Percentiles rank a stretch among this genome's conserved stretches.
Evolutionary conservation across 441 rosid species (phyloP).

Genomic region (Gossypium lobatum): DNA sequence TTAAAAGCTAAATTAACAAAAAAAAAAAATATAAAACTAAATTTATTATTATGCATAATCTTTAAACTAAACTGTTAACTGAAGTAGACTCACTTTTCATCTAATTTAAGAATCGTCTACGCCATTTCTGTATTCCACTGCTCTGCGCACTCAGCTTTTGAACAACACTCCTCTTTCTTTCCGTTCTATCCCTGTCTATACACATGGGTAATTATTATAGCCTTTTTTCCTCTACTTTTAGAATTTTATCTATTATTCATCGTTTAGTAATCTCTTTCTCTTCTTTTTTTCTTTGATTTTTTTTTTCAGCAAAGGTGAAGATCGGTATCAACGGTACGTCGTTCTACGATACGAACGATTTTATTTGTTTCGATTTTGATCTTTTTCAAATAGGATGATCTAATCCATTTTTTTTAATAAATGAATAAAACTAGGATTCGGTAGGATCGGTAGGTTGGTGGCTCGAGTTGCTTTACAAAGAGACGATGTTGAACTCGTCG

Average conservation of each 20-base stretch:
- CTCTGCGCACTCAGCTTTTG: neutral
- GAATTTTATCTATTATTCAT: neutral
- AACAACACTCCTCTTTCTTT: neutral
- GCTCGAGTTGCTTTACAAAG: conserved; percentile 46
- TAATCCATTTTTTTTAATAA: neutral
- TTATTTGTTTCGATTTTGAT: neutral
- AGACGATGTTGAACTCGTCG: conserved; percentile 55
- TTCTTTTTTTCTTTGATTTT: neutral
- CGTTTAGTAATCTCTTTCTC: neutral
- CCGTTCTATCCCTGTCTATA: neutral
- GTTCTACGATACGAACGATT: neutral
- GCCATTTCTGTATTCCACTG: neutral
- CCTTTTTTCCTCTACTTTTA: neutral
- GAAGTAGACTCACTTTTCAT: neutral
- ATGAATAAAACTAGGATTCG: conserved; percentile 35
- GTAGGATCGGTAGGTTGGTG: conserved; percentile 57
- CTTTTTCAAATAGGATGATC: neutral
- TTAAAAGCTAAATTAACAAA: too few relatives aligned
- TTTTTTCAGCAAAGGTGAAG: conserved; percentile 29
- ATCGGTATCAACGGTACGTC: conserved; percentile 40
- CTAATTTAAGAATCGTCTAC: neutral
- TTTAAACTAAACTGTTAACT: too few relatives aligned
- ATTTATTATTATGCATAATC: too few relatives aligned
- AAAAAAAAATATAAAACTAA: too few relatives aligned
- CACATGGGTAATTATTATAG: neutral